Evolutionary conservation across 129 eudicot species (phyloP).

Genomic region (Silybum marianum): DNA sequence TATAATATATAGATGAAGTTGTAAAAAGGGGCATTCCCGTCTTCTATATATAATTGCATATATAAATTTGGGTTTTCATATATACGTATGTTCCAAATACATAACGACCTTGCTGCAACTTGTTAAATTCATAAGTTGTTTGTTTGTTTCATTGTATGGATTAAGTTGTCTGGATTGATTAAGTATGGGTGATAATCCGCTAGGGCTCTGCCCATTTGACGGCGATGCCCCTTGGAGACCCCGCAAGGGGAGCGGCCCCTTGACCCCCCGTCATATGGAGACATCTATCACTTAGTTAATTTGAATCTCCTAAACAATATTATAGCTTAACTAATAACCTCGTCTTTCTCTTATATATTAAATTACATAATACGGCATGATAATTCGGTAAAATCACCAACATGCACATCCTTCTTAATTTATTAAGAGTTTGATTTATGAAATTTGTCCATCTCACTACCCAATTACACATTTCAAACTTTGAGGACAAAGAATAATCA

Average conservation of each 20-base stretch:
- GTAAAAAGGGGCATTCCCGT: not conserved
- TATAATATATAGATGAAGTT: not conserved
- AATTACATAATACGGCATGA: not conserved
- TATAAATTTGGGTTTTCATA: not conserved
- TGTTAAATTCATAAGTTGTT: too few relatives aligned
- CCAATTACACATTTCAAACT: not conserved
- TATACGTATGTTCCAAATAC: not conserved
- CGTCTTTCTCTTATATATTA: not conserved
- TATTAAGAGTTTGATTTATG: too few relatives aligned
- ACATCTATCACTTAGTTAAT: too few relatives aligned
- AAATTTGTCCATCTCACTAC: conserved; percentile 6
- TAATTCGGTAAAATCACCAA: not conserved
- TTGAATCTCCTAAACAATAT: not conserved
- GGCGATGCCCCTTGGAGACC: too few relatives aligned
- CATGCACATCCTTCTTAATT: not conserved
- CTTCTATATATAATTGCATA: not conserved
- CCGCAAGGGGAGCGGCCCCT: too few relatives aligned
- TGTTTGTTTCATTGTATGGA: not conserved
- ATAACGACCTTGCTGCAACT: not conserved
- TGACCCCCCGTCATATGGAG: too few relatives aligned
- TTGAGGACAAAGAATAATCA: not conserved
- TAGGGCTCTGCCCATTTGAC: conserved; percentile 5
- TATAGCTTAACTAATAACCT: not conserved
- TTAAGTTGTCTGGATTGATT: not conserved
- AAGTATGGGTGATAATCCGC: not conserved